phyloP scores from a whole-genome alignment of 1,284 basidiomycete species.

The Leccinum angustisporum region DNA sequence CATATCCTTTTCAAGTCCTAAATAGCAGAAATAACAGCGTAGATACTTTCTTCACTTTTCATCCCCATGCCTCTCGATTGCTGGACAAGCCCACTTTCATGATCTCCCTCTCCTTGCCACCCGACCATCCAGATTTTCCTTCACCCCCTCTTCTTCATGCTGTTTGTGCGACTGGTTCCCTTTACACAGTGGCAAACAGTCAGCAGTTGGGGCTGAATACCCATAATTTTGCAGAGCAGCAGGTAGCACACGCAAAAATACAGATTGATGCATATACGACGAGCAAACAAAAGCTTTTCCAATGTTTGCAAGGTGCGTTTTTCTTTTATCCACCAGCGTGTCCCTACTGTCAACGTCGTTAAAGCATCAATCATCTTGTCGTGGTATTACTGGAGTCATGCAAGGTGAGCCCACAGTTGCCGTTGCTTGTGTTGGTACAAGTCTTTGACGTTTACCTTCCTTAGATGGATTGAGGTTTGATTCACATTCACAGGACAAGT shows the following conservation, averaged over 20 bases:
- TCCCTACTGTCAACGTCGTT: slow-evolving; percentile 1
- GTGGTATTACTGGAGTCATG: slow-evolving; percentile 74
- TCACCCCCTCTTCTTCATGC: slow-evolving; percentile 66
- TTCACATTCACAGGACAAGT: background rate
- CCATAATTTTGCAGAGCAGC: slow-evolving; percentile 57
- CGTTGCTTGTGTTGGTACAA: background rate
- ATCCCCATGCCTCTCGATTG: slow-evolving; percentile 64
- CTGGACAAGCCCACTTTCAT: slow-evolving; percentile 68
- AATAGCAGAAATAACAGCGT: slow-evolving; percentile 42
- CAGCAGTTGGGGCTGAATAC: slow-evolving; percentile 4
- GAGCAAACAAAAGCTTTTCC: slow-evolving; percentile 56
- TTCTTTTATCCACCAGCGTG: background rate
- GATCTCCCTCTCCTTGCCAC: slow-evolving; percentile 59
- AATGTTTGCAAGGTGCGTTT: slow-evolving; percentile 57
- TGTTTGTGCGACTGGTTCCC: slow-evolving; percentile 71
- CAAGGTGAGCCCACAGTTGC: slow-evolving; percentile 44
- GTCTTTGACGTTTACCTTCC: background rate
- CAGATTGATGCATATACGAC: slow-evolving; percentile 49
- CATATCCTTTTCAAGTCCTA: background rate
- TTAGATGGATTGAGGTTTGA: slow-evolving; percentile 71
- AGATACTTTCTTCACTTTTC: slow-evolving; percentile 70
- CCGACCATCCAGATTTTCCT: slow-evolving; percentile 72
- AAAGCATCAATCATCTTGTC: slow-evolving; percentile 61
- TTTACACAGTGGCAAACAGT: slow-evolving; percentile 60
- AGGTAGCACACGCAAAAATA: slow-evolving; percentile 57